Evolutionary conservation across 1,284 basidiomycete species (phyloP), one percentile per base, ranked within the genome.

Genomic region (Sparassis latifolia): DNA sequence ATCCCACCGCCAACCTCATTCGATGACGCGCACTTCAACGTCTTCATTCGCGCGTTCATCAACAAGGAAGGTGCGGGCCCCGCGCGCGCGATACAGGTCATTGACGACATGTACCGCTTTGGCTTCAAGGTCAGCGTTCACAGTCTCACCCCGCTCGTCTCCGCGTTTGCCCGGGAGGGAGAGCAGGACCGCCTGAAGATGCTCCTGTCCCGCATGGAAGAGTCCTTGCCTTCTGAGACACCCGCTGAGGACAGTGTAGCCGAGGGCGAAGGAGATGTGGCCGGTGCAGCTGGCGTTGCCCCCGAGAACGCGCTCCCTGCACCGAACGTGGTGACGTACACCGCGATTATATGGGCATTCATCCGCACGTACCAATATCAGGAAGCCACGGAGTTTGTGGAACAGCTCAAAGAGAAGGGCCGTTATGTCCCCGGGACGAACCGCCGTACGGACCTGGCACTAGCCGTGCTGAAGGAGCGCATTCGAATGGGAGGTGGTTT

Each of bases 41-140:
- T 54, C 2, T 68, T 68, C 55, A 48, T 68, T 10, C 28, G 49
- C n/a, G 55, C 51, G 7, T 61, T 63, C 48, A 44, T 38, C 10
- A 46, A 49, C 4, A 29, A 43, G 6, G 41, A 12, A 6, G 35
- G 12, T 37, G 43, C 10, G 28, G 43, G 6, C 39, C 49, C n/a
- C 2, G 5, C 46, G 2, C 38, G 44, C 10, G 55, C 59, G 6
- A 43, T 56, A 7, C 49, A 50, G 9, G 60, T 72, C 27, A 42
- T 74, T 20, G 40, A 47, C 20, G 73, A 74, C 57, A 71, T 76
- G 69, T 51, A 59, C 10, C 35, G 44, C 4, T 49, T 67, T 0
- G 63, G 64, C 3, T 53, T 72, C 35, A 33, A 49, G 9, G 69
- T 68, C 2, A 47, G 55, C 33, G 43, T 52, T 29, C 44, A 58